Conservation (phyloP, 768 basidiomycete genomes). For the Galerina sulciceps region DNA sequence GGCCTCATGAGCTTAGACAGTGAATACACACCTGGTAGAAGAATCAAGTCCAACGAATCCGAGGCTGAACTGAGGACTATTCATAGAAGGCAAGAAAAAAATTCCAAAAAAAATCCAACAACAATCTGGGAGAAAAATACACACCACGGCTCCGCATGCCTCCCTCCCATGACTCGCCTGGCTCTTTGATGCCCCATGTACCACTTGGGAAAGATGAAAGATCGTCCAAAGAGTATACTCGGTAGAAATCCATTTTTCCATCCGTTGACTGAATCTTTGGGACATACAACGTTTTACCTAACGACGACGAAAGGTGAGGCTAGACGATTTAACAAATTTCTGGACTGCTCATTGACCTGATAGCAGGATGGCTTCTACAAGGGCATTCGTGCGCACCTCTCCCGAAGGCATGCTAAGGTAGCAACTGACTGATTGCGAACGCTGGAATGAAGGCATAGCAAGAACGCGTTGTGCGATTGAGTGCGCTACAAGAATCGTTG, state of each 20-base stretch:
- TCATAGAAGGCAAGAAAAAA: neutral
- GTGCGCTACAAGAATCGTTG: slow-evolving; percentile 36
- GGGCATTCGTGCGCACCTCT: slow-evolving; percentile 62
- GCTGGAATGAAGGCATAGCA: slow-evolving; percentile 52
- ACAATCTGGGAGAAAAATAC: slow-evolving; percentile 19
- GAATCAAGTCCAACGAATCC: slow-evolving; percentile 61
- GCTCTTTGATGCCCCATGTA: slow-evolving; percentile 80
- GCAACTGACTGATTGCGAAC: slow-evolving; percentile 61
- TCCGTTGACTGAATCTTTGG: slow-evolving; percentile 59
- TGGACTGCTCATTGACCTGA: slow-evolving; percentile 43
- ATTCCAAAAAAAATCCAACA: too few relatives aligned
- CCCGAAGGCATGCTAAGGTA: slow-evolving; percentile 81
- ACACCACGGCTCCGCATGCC: slow-evolving; percentile 55
- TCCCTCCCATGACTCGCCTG: slow-evolving; percentile 47
- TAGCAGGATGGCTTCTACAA: slow-evolving; percentile 58
- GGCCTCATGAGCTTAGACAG: neutral
- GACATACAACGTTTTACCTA: slow-evolving; percentile 72
- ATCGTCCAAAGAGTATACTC: slow-evolving; percentile 63
- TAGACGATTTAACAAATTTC: neutral
- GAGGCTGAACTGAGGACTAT: slow-evolving; percentile 21
- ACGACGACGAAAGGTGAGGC: neutral
- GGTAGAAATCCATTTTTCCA: slow-evolving; percentile 68
- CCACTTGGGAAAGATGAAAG: slow-evolving; percentile 59
- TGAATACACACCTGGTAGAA: slow-evolving; percentile 59
- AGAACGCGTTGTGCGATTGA: slow-evolving; percentile 53